Evolutionary conservation across 2,329 filamentous ascomycete genomes (phyloP).

Genomic region (Tolypocladium ophioglossoides): DNA sequence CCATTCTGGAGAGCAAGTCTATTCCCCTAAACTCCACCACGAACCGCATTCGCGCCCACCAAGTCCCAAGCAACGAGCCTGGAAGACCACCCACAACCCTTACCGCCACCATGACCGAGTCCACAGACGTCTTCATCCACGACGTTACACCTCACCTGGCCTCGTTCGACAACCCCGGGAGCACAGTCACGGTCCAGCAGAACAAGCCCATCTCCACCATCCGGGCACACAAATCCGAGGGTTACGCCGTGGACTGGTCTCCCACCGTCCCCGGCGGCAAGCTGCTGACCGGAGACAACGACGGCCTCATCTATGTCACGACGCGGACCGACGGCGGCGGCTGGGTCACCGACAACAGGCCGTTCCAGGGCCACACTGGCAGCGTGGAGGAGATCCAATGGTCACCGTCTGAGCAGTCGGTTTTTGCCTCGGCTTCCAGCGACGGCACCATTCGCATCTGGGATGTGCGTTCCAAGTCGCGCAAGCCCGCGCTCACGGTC

Average conservation of each 20-base stretch:
- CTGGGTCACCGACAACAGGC: conserved; percentile 75
- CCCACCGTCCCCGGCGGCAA: conserved; percentile 66
- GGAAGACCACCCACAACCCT: conserved; percentile 69
- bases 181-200: conserved; percentile 66
- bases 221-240: conserved; percentile 83
- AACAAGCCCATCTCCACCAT: conserved; percentile 84
- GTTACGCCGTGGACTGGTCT: conserved; percentile 97
- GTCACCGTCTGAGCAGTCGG: conserved; percentile 85
- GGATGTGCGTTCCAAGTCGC: conserved; percentile 86
- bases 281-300: conserved; percentile 83
- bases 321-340: conserved; percentile 78
- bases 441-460: conserved; percentile 94
- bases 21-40: conserved; percentile 82
- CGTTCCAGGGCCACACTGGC: conserved; percentile 74
- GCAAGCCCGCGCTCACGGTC: conserved; percentile 78
- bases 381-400: conserved; percentile 95
- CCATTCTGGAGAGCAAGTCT: conserved; percentile 84
- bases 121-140: conserved; percentile 80
- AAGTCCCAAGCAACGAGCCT: conserved; percentile 61
- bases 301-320: conserved; percentile 81
- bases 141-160: conserved; percentile 83
- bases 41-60: conserved; percentile 85
- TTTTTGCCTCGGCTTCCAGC: conserved; percentile 88
- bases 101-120: conserved; percentile 88
- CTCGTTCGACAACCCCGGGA: conserved; percentile 84